Conservation (phyloP, 2,329 filamentous ascomycete genomes). For the Monilinia fructicola region DNA sequence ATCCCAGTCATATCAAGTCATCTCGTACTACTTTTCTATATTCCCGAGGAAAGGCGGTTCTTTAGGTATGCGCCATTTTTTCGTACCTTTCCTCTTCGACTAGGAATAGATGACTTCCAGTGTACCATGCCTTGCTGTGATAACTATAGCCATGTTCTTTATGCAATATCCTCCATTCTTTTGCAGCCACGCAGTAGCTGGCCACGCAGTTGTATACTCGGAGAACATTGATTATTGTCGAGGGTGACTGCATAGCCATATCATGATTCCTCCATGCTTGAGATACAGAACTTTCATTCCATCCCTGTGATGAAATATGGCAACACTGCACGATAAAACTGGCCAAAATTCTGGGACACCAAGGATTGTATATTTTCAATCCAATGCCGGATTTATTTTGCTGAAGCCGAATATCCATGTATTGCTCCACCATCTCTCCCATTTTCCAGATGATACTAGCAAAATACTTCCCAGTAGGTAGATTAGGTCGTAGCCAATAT, state of each 20-base stretch:
- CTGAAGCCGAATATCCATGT: too few species aligned
- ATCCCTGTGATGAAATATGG: neutral
- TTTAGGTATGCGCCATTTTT: too few species aligned
- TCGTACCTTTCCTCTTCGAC: too few species aligned
- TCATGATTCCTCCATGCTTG: neutral
- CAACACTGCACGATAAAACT: neutral
- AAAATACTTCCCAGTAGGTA: too few species aligned
- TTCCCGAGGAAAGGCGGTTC: too few species aligned
- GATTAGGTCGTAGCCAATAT: too few species aligned
- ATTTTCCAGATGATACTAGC: too few species aligned
- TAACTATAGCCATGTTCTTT: neutral
- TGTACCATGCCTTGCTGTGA: neutral
- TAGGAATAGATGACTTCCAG: neutral
- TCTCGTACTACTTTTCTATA: too few species aligned
- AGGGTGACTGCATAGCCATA: neutral
- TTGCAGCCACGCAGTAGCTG: neutral
- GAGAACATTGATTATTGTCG: neutral
- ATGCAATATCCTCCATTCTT: too few species aligned
- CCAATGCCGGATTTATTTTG: too few species aligned
- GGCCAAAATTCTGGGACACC: neutral
- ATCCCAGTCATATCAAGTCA: too few species aligned
- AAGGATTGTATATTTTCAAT: neutral
- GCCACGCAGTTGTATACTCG: neutral
- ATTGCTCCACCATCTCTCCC: too few species aligned
- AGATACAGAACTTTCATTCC: neutral